Base-by-base conservation (phyloP, 345 rosid genomes). In the Lepidium aucheri region DNA sequence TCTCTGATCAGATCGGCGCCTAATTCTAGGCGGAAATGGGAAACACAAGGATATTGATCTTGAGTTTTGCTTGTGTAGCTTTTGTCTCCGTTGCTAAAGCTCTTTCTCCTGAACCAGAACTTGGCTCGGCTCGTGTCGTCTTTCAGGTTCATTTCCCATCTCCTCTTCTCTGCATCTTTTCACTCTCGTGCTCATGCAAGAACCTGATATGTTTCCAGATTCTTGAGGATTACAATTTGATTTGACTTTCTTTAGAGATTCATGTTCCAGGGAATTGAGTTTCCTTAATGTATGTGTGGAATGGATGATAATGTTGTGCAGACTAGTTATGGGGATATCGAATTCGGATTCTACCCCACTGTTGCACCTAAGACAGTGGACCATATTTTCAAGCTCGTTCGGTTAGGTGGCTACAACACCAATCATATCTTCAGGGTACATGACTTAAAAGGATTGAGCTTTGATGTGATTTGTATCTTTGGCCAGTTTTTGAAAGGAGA, bases 311-410 rank as follows among this genome's bases (percentile, higher is more conserved):
- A 33, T 69, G 59, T 20, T 68, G 63, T 72, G 80, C 74, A 89
- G 98, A 90, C 94, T 28, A 80, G 83, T 66, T 84, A 81, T 75
- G 97, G 97, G 33, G 96, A 88, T 72, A 85, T 90, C 20, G 97
- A 90, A 72, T 94, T 94, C 35, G 97, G 99, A 9, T 90, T 94
- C 79, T 94, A 53, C 42, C 96, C 95, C 9, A 71, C 63, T 15
- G 92, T 90, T 77, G 97, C 99, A n/a, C 97, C 99, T 1, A 74
- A 76, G 70, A 94, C 99, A 13, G 97, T 85, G 54, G 90, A 84
- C 1, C 99, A 94, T 77, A 90, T 94, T 62, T 88, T 80, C 88
- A 90, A 85, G 82, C 97, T 90, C 5, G 97, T 88, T 76, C 86
- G 97, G 51, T 88, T 90, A 55, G 98, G 97, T 14, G 66, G 98